Base-by-base conservation (phyloP, 2,329 filamentous ascomycete genomes). In the Arthrobotrys pseudoclavata region DNA sequence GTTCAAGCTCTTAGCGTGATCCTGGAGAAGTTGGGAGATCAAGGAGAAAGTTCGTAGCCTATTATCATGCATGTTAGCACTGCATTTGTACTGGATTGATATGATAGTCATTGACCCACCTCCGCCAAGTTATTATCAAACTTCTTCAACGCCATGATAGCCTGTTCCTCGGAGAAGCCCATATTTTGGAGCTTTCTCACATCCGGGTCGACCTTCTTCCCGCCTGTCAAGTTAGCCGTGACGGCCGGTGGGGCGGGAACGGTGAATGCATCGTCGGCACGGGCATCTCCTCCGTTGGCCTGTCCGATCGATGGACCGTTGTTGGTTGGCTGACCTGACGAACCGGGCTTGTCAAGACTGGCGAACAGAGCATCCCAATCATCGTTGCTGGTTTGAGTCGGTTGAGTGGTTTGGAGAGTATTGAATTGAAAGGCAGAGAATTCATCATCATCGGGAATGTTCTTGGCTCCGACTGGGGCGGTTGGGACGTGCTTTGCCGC, bases 291-390 rank as follows among this genome's bases (percentile, higher is more conserved):
- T 50, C 66, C 77, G 42, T 81, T 81, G 9, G 63, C 42, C 12
- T 74, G 69, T 53, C 64, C 70, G 15, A 74, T 66, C 24, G 83
- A 81, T 74, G 82, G 82, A 52, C 81, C 34, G 62, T 81, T 70
- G 71, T 83, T 80, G 64, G 83, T 81, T 6, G 87, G 84, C 1
- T 87, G 88, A 81, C 95, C 92, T 6, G 97, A 86, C 26, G 91
- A 91, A 3, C 66, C 72, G 1, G 72, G 66, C 22, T 68, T 69
- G 31, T 67, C 72, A 12, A 76, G 66, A 31, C 60, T 70, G 1
- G 92, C 91, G 84, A 98, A 98, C 69, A 98, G 93, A 45, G 93
- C 92, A 82, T 98, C 95, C 96, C 96, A 98, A 83, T 98, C 95
- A 81, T 96, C 92, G 18, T 84, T 84, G 50, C 84, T 80, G 48